Evolutionary conservation across 2,329 filamentous ascomycete species (phyloP).

Genomic region (Cladosporium sp.): DNA sequence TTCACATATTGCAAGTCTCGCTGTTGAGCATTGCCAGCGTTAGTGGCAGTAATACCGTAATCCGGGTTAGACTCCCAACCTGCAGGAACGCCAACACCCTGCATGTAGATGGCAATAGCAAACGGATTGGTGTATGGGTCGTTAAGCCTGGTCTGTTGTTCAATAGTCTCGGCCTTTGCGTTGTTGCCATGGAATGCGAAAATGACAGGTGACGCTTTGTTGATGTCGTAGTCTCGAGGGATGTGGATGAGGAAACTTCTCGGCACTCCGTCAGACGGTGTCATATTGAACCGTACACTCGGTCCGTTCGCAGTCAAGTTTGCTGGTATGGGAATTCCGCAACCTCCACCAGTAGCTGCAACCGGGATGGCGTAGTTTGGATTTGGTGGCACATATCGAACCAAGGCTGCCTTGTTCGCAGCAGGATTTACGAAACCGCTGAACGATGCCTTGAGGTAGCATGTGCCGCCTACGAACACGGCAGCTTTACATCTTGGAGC

Average conservation of each 20-base stretch:
- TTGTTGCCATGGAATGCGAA: constrained; percentile 48
- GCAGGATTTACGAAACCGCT: constrained; percentile 1
- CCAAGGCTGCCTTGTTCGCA: constrained; percentile 15
- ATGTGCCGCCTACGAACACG: constrained; percentile 20
- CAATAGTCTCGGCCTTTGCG: constrained; percentile 39
- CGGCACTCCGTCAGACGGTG: constrained; percentile 29
- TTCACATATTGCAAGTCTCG: constrained; percentile 45
- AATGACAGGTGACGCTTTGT: constrained; percentile 43
- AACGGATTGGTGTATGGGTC: constrained; percentile 45
- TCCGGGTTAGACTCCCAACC: constrained; percentile 25
- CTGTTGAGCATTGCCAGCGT: constrained; percentile 24
- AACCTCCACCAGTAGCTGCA: constrained; percentile 28
- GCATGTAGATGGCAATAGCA: constrained; percentile 46
- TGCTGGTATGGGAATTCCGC: constrained; percentile 26
- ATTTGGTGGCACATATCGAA: constrained; percentile 26
- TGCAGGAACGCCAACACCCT: constrained; percentile 30
- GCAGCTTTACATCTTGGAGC: constrained; percentile 21
- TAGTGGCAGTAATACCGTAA: neutral
- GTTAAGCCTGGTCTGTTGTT: constrained; percentile 45
- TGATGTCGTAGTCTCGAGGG: constrained; percentile 41
- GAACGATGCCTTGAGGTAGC: constrained; percentile 27
- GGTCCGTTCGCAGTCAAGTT: constrained; percentile 25
- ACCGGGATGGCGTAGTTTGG: constrained; percentile 23
- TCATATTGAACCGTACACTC: constrained; percentile 23
- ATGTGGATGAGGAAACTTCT: constrained; percentile 42